Evolutionary conservation across 441 rosid genomes (phyloP), one percentile per base, ranked within the genome.

Genomic region (Manihot esculenta): DNA sequence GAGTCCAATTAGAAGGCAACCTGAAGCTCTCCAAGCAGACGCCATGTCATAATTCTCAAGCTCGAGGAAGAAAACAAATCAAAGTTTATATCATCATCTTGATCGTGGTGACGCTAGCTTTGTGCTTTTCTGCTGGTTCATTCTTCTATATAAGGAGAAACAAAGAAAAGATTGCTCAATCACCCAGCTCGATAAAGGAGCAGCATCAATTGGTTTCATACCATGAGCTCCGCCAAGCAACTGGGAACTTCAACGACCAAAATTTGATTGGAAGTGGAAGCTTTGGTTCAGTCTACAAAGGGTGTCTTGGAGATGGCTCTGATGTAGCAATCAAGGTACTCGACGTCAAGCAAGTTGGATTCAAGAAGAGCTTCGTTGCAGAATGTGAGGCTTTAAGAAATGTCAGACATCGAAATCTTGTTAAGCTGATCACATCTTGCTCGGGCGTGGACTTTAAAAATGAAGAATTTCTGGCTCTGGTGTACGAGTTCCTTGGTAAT

Each of bases 351-450:
- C 77, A 62, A 60, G 68, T 63, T 0, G 84, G 87, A 61, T 81
- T 78, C 33, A 71, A 63, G 66, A 88, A 78, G 68, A 85, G 87
- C 62, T 88, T 88, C 65, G 7, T 66, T 0, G 84, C 85, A 17
- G 89, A 86, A 61, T 88, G 91, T 27, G 84, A 79, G 68, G 87
- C 86, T 23, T 47, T 86, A 33, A 78, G 80, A 62, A 84, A 76
- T 21, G 72, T 76, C 1, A 84, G 89, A 68, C 91, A 87, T 26
- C 73, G 82, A 12, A 88, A 87, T 74, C 84, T 89, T 54, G 79
- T 89, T 48, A 89, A 84, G 66, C 70, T 86, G 66, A 64, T 88
- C 53, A 85, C 88, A 27, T 81, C 84, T 12, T 88, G 93, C 79
- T 85, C 87, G 5, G 82, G 84, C 62, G 49, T 82, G 20, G 91